Evolutionary conservation across 2,329 filamentous ascomycete species (phyloP), one percentile per base, ranked within the genome.

Genomic region (Apiospora phragmitis): DNA sequence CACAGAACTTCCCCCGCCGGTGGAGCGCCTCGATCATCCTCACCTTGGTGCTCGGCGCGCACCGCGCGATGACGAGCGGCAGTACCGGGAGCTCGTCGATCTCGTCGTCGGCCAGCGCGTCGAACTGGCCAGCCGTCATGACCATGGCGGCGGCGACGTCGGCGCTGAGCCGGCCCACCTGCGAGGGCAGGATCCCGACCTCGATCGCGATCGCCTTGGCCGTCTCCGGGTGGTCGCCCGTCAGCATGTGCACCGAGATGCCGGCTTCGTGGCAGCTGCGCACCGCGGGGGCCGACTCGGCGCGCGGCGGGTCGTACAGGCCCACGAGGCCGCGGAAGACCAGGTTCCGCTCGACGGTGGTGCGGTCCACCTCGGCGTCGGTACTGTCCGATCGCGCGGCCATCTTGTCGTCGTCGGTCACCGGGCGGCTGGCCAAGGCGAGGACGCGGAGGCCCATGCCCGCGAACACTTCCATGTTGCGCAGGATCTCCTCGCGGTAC

Each of bases 1-100:
- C 91, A 68, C 88, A 90, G 79, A 91, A 93, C 66, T 83, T 85
- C 66, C 86, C 85, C 35, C 91, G 87, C 38, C 91, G 86, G 78
- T 93, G 91, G 16, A 93, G 85, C 21, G 91, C 91, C 73, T 92
- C 90, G 73, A 93, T 92, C 91, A 93, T 93, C 70, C 91, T 86
- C 24, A 92, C 90, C 79, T 93, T 93, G 16, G 91, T 93, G 68
- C 88, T 86, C 1, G 92, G 91, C 3, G 90, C 89, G 75, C 91
- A 93, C 35, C 91, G 86, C 45, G 91, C 91, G 72, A 93, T 90
- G 5, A 93, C 91, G 2, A 93, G 83, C 4, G 91, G 91, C 0
- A 93, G 81, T 3, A 90, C 86, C 0, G 90, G 90, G 11, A 93
- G 84, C 14, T 83, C 75, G 73, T 93, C 91, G 43, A 93, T 88